These are phyloP conservation scores for Eucalyptus melliodora DNA, from an alignment of 345 rosid species.

Conservation along the genomic window DNA sequence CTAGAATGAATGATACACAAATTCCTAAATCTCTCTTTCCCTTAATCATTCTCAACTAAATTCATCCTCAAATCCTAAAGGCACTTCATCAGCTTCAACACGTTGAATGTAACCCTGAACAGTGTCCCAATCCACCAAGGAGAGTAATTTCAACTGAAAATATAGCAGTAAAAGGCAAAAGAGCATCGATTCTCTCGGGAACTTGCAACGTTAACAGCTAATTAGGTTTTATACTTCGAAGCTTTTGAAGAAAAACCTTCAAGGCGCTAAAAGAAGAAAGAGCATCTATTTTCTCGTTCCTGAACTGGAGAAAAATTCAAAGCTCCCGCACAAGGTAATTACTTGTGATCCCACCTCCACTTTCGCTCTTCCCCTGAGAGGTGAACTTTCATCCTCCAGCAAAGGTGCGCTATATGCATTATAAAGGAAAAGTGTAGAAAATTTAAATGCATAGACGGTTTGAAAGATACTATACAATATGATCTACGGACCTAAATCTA, in stretches of 20 bases:
- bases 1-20: no score
- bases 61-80: slow-evolving; percentile 9
- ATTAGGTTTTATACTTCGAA: not conserved
- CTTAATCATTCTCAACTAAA: not conserved
- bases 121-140: not conserved
- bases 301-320: not conserved
- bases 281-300: not conserved
- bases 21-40: no score
- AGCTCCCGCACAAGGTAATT: not conserved
- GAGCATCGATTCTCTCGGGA: not conserved
- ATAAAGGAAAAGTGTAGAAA: not conserved
- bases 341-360: not conserved
- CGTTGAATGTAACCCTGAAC: slow-evolving; percentile 36
- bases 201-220: not conserved
- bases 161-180: not conserved
- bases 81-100: slow-evolving; percentile 48
- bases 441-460: not conserved
- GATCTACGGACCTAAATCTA: not conserved
- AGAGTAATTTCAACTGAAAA: not conserved
- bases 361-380: not conserved
- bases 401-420: not conserved
- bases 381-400: not conserved
- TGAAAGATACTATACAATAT: not conserved
- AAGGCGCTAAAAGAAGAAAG: not conserved
- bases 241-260: not conserved